Conservation (phyloP, 2,329 filamentous ascomycete genomes). For the Zasmidium cellare region DNA sequence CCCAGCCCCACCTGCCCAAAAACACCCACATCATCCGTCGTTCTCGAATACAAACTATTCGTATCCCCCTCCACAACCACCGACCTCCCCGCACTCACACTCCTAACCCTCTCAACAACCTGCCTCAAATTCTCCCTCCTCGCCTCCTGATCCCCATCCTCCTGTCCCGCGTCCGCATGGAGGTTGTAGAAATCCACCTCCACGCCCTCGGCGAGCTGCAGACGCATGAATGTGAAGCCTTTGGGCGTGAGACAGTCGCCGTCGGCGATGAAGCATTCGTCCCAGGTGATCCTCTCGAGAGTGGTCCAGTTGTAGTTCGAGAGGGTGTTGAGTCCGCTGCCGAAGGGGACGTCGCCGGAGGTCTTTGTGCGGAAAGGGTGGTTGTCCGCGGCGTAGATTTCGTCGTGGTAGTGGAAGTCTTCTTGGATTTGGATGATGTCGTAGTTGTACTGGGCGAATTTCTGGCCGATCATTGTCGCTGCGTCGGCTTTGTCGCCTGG, state of each 20-base stretch:
- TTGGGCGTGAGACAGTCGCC: conserved; percentile 68
- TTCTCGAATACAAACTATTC: conserved; percentile 65
- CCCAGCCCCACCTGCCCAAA: conserved; percentile 55
- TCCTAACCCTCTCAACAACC: conserved; percentile 58
- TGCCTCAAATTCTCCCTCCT: conserved; percentile 62
- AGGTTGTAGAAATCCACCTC: conserved; percentile 67
- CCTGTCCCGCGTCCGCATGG: conserved; percentile 63
- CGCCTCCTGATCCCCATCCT: conserved; percentile 54
- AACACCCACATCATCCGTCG: conserved; percentile 53
- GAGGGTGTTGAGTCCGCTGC: conserved; percentile 65
- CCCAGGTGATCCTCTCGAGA: conserved; percentile 61
- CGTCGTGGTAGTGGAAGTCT: conserved; percentile 68
- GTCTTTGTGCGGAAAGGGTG: conserved; percentile 64
- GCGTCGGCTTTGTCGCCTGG: conserved; percentile 63
- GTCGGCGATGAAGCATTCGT: conserved; percentile 56
- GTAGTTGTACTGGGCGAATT: conserved; percentile 58
- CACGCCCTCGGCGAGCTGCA: conserved; percentile 53
- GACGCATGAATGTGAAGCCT: conserved; percentile 68
- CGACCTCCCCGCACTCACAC: conserved; percentile 59
- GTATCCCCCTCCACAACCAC: conserved; percentile 66
- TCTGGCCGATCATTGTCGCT: conserved; percentile 56
- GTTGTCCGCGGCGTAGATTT: conserved; percentile 61
- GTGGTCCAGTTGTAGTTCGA: conserved; percentile 59
- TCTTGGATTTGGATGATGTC: conserved; percentile 67
- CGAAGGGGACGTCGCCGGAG: conserved; percentile 63